Evolutionary conservation across 2,329 filamentous ascomycete species (phyloP), one percentile per base, ranked within the genome.

Genomic region (Waltergamsia citrina): DNA sequence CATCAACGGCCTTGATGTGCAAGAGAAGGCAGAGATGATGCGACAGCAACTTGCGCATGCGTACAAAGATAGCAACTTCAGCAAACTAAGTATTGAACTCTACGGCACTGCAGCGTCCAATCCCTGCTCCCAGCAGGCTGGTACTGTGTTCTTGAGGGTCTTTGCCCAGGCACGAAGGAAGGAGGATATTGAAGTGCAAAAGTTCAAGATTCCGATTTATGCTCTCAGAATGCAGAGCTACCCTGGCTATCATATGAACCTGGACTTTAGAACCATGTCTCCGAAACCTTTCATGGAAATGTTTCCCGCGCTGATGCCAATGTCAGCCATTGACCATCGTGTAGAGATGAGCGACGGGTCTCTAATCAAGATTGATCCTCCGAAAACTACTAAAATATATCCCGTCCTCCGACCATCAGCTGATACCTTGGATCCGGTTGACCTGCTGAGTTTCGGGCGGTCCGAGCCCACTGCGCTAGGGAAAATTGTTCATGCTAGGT

Each of bases 61-160:
- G 4, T 50, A 65, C 36, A 49, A 43, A 7, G 42, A 43, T 14
- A 43, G 43, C n/a, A 56, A 52, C 9, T 59, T 62, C 31, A 53
- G 46, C 36, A 52, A 51, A 7, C 40, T 63, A 1, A 57, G 50
- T 12, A 52, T 62, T 18, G 41, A 52, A 26, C 15, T 44, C 11
- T 43, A 65, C 57, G 42, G 68, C 51, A 32, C 57, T 41, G 22
- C 54, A 36, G 48, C 56, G 1, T 49, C 55, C 2, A 53, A 68
- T 25, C 60, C 63, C 0, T 44, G 43, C 3, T 60, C 54, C n/a
- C 65, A 70, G 21, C 59, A 62, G 18, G 57, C 56, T 1, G 66
- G 65, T 1, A 72, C 67, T 1, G 65, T 69, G 1, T 63, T 64
- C 28, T 55, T 69, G 26, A 43, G 64, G 17, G 51, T 66, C 31